Evolutionary conservation across 2,329 filamentous ascomycete species (phyloP), one percentile per base, ranked within the genome.

Genomic region (Colletotrichum coccodes): DNA sequence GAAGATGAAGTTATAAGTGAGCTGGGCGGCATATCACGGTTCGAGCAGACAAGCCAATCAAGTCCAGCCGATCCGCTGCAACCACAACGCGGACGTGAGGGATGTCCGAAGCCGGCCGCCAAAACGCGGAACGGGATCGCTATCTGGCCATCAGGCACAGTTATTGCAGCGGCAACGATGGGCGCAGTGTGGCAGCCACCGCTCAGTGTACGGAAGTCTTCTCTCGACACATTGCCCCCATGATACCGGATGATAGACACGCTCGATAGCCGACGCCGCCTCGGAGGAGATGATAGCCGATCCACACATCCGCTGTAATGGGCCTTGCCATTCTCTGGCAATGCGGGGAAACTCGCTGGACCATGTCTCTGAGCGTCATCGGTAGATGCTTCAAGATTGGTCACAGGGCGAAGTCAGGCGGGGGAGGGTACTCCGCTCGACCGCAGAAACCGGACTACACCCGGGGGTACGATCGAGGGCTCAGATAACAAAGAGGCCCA

Each of bases 401-500:
- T n/a, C 21, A 26, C 2, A 28, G 12, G n/a, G 14, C 4, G 8
- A 14, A 21, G 18, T 6, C 26, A 1, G 56, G 56, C 30, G 56
- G 21, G 30, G 18, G 21, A 40, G 12, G 18, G 18, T 6, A 16
- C 47, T 42, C 47, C 36, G 36, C 59, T n/a, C 16, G 23, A 12
- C 32, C 23, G 26, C n/a, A 49, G 34, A 34, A 18, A 8, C n/a
- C 32, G 21, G 32, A 23, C 26, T 32, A 46, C 32, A 6, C 16
- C 57, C 57, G 49, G 11, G 5, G 16, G 14, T 6, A 6, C 26
- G 6, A 36, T 42, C 32, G 28, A 28, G n/a, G n/a, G 32, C 44
- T 68, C 64, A 74, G 63, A 74, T 73, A 58, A 74, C 72, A 38
- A 73, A 73, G 8, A 72, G 56, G 16, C 68, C 70, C 49, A 72